phyloP scores from a whole-genome alignment of 441 rosid species.

The Breynia disticha region DNA sequence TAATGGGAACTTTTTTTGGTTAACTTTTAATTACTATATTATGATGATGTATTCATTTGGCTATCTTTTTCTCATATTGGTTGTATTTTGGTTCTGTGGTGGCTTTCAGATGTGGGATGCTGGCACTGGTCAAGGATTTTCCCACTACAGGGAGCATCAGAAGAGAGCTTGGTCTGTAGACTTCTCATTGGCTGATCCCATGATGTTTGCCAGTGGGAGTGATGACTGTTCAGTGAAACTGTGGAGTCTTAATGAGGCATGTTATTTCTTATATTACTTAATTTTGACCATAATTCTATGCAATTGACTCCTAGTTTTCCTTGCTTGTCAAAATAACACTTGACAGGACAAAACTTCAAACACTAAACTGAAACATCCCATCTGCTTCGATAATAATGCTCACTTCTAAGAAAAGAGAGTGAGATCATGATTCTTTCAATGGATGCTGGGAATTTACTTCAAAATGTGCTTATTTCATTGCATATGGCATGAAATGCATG shows the following conservation, averaged over 20 bases:
- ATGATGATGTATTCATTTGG: neutral
- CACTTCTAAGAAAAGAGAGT: neutral
- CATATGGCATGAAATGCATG: neutral
- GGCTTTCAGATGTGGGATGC: conserved; percentile 73
- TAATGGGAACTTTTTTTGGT: no score
- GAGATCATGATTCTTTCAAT: neutral
- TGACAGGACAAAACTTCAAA: neutral
- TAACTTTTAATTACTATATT: no score
- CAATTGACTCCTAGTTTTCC: conserved; percentile 2
- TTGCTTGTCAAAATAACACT: neutral
- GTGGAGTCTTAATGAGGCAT: conserved; percentile 74
- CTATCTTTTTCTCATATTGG: conserved; percentile 1
- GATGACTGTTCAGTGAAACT: conserved; percentile 81
- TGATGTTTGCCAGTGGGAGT: conserved; percentile 78
- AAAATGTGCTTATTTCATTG: neutral
- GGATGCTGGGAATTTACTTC: neutral
- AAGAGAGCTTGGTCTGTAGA: conserved; percentile 87
- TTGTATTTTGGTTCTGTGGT: conserved; percentile 15
- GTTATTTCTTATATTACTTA: conserved; percentile 17
- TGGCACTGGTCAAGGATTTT: conserved; percentile 61
- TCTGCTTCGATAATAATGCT: neutral
- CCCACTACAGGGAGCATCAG: conserved; percentile 54
- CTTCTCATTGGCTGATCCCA: conserved; percentile 61
- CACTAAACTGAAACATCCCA: neutral
- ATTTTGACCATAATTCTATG: neutral